Base-by-base conservation (phyloP, 805 yeast species). In the Wickerhamomyces ciferrii region DNA sequence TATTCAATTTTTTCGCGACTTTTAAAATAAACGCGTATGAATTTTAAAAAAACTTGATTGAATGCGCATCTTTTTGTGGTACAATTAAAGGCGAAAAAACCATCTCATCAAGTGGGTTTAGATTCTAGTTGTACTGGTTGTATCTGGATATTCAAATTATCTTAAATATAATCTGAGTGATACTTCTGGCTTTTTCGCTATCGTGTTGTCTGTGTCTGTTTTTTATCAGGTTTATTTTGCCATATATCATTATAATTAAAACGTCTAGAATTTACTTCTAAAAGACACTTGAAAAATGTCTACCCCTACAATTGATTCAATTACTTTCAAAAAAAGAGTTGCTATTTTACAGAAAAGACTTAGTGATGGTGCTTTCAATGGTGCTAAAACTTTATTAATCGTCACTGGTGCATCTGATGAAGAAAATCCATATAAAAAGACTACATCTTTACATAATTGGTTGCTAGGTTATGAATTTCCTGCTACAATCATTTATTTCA, bases 401-500 rank as follows among this genome's bases (percentile, higher is more conserved):
- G 79, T 87, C 14, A 84, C 86, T 41, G 98, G 97, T 13, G 86
- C 96, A 8, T 72, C 87, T 39, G 90, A 88, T 61, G 94, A 87
- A 49, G 92, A 86, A 53, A 86, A 89, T 62, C 95, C 96, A 42
- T 90, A 88, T 66, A 89, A 86, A 61, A 88, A 88, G 66, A 84
- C 96, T 13, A 83, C 96, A 1, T 83, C 86, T 40, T 67, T 91
- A 41, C 97, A 91, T 63, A 85, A 82, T 44, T 92, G 98, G 98
- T 70, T 92, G 45, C 69, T 92, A 42, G 96, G 97, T 4, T 92
- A 91, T 63, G 98, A 94, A 63, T 92, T 92, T 61, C 95, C 96
- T n/a, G 94, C 94, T 43, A 90, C 97, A 2, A 81, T 82, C 27
- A 67, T 92, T 44, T 79, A 75, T 43, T 68, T 91, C 48, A 76